Base-by-base conservation (phyloP, 768 basidiomycete species). In the Podaxis sp. region DNA sequence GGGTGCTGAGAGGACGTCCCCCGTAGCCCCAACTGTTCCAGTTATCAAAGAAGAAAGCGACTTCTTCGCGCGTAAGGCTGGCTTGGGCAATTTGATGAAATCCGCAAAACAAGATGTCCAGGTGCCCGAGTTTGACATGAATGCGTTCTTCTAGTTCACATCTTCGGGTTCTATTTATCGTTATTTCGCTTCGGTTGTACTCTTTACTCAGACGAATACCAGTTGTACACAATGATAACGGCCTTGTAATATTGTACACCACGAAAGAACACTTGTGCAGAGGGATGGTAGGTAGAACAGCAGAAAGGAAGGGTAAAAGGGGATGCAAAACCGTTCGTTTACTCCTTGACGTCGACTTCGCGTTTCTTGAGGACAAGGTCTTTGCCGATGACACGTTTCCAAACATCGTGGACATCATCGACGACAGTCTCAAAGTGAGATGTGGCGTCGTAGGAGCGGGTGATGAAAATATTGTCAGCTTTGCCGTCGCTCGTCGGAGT, bases 341-440 rank as follows among this genome's bases (percentile, higher is more conserved):
- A 80, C 66, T 76, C 80, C 71, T 88, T 84, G 54, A 82, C 82
- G 66, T 88, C 87, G 38, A 83, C 82, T 63, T 94, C 93, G 51
- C 92, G 84, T 79, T 95, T 93, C 88, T 92, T 95, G 69, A 96
- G 84, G 59, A 89, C 91, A 57, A 96, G 82, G 55, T 89, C 87
- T 54, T 79, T 80, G 55, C 92, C 94, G 2, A 83, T 81, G 58
- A 96, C 87, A 59, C 96, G 84, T 80, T 90, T 88, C 94, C 95
- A 99, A 46, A 99, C 93, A 75, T 98, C 92, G 65, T 91, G 89
- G 40, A 99, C 97, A 64, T 99, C 96, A 57, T 98, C 95, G 26
- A 96, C 94, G 52, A 99, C 96, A 28, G 94, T 97, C 82, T 99
- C 97, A 74, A 99, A 99, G 79, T 99, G 97, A 30, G 93, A 95